Evolutionary conservation across 306 rosid genomes (phyloP), one percentile per base, ranked within the genome.

Genomic region (Cicer chorassanicum): DNA sequence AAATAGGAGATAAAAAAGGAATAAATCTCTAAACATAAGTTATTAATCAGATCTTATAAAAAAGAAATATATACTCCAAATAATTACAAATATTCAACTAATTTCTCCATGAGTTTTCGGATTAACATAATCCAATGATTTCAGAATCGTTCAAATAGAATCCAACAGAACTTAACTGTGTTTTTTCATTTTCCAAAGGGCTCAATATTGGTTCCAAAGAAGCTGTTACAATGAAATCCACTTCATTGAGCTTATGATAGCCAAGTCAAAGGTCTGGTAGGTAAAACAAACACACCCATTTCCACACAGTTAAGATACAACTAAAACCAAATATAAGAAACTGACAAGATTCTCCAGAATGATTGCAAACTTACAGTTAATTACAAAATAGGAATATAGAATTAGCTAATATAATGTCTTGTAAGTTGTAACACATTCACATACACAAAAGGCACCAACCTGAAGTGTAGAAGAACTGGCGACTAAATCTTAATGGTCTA

Each of bases 241-340:
- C 34, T 29, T 29, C 34, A 29, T 29, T 29, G 34, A 29, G 34
- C 34, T 29, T 29, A 92, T 94, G 57, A 88, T 88, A 77, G 90
- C 93, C 86, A 94, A 80, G 86, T 94, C 99, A 83, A 94, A 92
- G 48, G 85, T 81, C 96, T 91, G 80, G 45, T 70, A 44, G 21
- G 53, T 24, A 24, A 4, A 81, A 75, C 55, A 18, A 61, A 36
- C 6, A 65, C 21, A 43, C 14, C 29, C 21, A 55, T 66, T 43
- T 54, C 39, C 63, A 45, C 42, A 67, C 34, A 65, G 12, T 78
- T 64, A 78, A 53, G 53, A 40, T 16, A 24, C 56, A 69, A 59
- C n/a, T 6, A 57, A 19, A 70, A 67, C 51, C 49, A 50, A 16
- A 43, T 5, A 61, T 63, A 24, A 24, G 29, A 24, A 24, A 24